Percentiles rank a stretch among this genome's conserved stretches.
phyloP scores from a whole-genome alignment of 2,329 filamentous ascomycete genomes.

The Pseudogymnoascus pannorum region DNA sequence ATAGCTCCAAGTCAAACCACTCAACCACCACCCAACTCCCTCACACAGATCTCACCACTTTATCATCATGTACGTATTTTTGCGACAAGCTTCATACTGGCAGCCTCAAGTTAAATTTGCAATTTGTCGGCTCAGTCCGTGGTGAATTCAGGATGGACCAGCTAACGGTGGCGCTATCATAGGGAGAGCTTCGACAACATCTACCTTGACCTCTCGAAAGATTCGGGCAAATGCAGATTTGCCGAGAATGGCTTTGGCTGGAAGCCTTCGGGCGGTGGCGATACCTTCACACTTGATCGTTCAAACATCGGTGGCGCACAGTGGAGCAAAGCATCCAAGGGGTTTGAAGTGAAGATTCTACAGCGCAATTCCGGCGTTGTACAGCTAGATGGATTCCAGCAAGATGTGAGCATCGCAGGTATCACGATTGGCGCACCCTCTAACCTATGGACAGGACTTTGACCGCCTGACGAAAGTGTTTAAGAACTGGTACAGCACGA shows the following conservation, averaged over 20 bases:
- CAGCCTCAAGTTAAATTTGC: not conserved
- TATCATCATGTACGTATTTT: not conserved
- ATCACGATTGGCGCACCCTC: constrained; percentile 8
- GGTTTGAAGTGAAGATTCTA: constrained; percentile 88
- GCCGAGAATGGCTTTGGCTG: constrained; percentile 92
- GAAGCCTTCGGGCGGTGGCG: constrained; percentile 81
- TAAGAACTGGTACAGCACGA: constrained; percentile 97
- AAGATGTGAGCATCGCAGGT: constrained; percentile 51
- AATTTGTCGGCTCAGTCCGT: not conserved
- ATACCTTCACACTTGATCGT: constrained; percentile 88
- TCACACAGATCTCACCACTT: not conserved
- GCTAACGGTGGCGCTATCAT: not conserved
- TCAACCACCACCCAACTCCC: constrained; percentile 3
- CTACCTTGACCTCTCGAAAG: constrained; percentile 89
- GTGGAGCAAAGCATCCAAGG: constrained; percentile 89
- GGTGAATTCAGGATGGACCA: not conserved
- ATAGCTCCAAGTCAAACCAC: not conserved
- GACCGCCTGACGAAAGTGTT: constrained; percentile 88
- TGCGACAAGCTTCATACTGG: constrained; percentile 4
- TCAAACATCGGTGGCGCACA: constrained; percentile 79
- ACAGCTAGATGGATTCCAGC: constrained; percentile 90
- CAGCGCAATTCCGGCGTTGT: constrained; percentile 78
- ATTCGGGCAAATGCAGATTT: constrained; percentile 87
- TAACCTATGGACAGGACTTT: constrained; percentile 54
- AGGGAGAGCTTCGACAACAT: constrained; percentile 96